These are phyloP conservation scores for Arxiozyma slooffiae DNA, from an alignment of 1,139 yeast genomes.

Conservation along the genomic window DNA sequence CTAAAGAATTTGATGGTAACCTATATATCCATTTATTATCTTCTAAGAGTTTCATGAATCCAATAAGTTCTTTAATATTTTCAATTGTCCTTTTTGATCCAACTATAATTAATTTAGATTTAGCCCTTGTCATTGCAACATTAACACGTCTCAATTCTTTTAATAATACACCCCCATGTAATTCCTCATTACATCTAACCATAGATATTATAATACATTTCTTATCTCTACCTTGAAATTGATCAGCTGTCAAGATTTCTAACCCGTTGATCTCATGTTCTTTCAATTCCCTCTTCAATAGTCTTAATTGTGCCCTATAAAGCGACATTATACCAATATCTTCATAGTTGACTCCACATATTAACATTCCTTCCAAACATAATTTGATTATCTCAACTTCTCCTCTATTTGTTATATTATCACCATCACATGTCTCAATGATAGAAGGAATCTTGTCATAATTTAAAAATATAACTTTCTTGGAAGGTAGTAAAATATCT, in stretches of 20 bases:
- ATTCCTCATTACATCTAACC: constrained; percentile 68
- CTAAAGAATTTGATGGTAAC: constrained; percentile 15
- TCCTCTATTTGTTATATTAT: constrained; percentile 57
- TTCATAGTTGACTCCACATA: constrained; percentile 46
- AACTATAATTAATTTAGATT: constrained; percentile 66
- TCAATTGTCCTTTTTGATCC: constrained; percentile 66
- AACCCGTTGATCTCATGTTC: constrained; percentile 36
- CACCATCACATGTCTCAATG: constrained; percentile 51
- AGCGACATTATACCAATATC: constrained; percentile 82
- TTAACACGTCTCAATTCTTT: constrained; percentile 87
- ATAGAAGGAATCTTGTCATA: constrained; percentile 49
- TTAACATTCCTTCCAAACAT: constrained; percentile 48
- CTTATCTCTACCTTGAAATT: constrained; percentile 92
- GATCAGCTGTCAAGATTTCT: constrained; percentile 88
- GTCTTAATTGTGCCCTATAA: constrained; percentile 68
- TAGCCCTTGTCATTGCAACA: constrained; percentile 90
- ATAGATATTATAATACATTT: constrained; percentile 80
- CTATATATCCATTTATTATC: constrained; percentile 53
- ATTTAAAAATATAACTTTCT: constrained; percentile 64
- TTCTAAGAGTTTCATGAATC: constrained; percentile 53
- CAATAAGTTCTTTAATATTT: constrained; percentile 45
- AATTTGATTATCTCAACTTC: constrained; percentile 62
- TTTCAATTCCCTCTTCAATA: constrained; percentile 40
- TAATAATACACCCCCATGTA: constrained; percentile 64
- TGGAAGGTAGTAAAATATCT: constrained; percentile 37